Evolutionary conservation across 768 basidiomycete species (phyloP).

Genomic region (Daedaleopsis nitida): DNA sequence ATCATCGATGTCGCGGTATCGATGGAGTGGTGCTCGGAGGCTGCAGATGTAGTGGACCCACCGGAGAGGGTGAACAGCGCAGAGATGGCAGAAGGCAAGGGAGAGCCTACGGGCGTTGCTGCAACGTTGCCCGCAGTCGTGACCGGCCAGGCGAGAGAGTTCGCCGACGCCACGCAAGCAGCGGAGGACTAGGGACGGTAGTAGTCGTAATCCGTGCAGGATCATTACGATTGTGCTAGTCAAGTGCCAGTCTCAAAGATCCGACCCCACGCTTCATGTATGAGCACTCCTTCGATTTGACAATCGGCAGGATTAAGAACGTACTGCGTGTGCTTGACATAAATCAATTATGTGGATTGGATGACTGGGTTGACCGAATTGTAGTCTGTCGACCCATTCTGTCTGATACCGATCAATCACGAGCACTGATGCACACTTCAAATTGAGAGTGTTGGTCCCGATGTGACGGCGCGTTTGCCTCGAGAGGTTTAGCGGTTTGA

Average conservation of each 20-base stretch:
- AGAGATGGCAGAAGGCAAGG: slow-evolving; percentile 28
- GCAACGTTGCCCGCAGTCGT: slow-evolving; percentile 35
- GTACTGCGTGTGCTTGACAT: background rate
- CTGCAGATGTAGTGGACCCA: slow-evolving; percentile 25
- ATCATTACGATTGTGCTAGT: background rate
- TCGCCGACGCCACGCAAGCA: slow-evolving; percentile 38
- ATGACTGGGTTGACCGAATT: too few species aligned
- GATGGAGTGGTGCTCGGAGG: slow-evolving; percentile 42
- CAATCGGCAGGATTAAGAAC: background rate
- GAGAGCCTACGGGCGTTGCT: slow-evolving; percentile 33
- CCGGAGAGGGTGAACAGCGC: slow-evolving; percentile 29
- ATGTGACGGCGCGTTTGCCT: background rate
- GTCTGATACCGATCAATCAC: background rate
- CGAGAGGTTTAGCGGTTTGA: background rate
- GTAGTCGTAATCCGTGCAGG: background rate
- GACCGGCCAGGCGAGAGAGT: slow-evolving; percentile 24
- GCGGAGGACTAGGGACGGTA: slow-evolving; percentile 26
- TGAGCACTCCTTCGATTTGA: background rate
- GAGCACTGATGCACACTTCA: background rate
- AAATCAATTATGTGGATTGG: too few species aligned
- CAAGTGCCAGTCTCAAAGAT: background rate
- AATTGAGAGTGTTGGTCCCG: background rate
- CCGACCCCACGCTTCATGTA: too few species aligned
- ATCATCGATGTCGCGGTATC: slow-evolving; percentile 69
- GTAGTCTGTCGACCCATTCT: background rate